Conservation (phyloP, 1,139 yeast species). For the Kodamaea ohmeri region DNA sequence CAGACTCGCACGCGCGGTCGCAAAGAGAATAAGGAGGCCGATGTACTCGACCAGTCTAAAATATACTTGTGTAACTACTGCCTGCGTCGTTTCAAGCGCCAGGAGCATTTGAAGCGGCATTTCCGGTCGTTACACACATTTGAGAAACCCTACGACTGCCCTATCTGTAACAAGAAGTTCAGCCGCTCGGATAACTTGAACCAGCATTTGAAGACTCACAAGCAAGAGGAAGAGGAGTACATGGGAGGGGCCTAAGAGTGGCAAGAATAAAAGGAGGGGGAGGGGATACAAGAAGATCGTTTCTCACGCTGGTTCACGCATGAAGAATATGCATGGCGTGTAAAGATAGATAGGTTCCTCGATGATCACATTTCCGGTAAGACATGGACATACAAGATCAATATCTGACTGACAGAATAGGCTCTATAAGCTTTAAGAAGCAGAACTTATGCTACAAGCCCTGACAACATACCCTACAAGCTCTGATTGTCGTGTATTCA, state of each 20-base stretch:
- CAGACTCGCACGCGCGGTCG: constrained; percentile 44
- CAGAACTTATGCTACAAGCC: too few relatives aligned
- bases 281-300: not conserved
- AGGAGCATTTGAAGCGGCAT: constrained; percentile 77
- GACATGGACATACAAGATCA: too few relatives aligned
- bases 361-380: too few relatives aligned
- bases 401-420: too few relatives aligned
- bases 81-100: constrained; percentile 66
- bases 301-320: too few relatives aligned
- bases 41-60: constrained; percentile 40
- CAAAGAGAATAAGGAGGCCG: constrained; percentile 48
- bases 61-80: constrained; percentile 50
- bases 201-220: constrained; percentile 74
- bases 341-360: too few relatives aligned
- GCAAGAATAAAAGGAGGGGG: not conserved
- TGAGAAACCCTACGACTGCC: constrained; percentile 72
- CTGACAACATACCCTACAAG: too few relatives aligned
- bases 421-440: too few relatives aligned
- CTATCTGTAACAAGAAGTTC: constrained; percentile 68
- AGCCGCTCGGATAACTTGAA: constrained; percentile 73
- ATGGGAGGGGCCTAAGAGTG: not conserved
- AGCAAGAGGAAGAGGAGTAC: constrained; percentile 30
- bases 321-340: too few relatives aligned
- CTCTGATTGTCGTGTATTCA: too few relatives aligned
- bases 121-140: constrained; percentile 70